Percentiles rank a stretch among this genome's conserved stretches.
phyloP scores from a whole-genome alignment of 2,329 filamentous ascomycete genomes.

The Ceratocystis huliohia region DNA sequence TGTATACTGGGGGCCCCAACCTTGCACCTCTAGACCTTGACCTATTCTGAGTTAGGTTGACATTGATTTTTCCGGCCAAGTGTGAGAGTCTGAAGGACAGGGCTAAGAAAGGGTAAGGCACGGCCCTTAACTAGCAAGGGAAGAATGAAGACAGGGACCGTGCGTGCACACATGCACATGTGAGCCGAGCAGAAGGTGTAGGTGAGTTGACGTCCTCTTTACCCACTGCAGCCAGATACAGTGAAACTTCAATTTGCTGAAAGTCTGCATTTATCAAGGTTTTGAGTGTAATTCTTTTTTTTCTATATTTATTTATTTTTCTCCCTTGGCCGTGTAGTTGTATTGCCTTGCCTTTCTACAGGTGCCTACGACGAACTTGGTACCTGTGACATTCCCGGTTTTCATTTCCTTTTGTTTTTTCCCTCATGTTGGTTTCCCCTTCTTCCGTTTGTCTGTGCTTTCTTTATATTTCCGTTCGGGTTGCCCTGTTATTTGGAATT shows the following conservation, averaged over 20 bases:
- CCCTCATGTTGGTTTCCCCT: not conserved
- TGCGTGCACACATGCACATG: slow-evolving; percentile 3
- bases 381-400: not conserved
- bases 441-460: not conserved
- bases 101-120: not conserved
- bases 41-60: not conserved
- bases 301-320: not conserved
- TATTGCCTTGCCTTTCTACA: not conserved
- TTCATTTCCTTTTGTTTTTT: not conserved
- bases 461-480: not conserved
- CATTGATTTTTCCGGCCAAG: not conserved
- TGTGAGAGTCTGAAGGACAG: not conserved
- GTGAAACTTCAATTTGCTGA: not conserved
- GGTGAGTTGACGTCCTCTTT: not conserved
- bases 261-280: not conserved
- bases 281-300: not conserved
- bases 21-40: not conserved
- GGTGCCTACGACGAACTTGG: not conserved
- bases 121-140: not conserved
- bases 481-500: not conserved
- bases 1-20: not conserved
- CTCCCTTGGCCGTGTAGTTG: not conserved
- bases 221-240: not conserved
- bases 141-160: not conserved
- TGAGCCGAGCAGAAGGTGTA: not conserved